Evolutionary conservation across 306 rosid species (phyloP).

Genomic region (Elaeagnus macrophylla): DNA sequence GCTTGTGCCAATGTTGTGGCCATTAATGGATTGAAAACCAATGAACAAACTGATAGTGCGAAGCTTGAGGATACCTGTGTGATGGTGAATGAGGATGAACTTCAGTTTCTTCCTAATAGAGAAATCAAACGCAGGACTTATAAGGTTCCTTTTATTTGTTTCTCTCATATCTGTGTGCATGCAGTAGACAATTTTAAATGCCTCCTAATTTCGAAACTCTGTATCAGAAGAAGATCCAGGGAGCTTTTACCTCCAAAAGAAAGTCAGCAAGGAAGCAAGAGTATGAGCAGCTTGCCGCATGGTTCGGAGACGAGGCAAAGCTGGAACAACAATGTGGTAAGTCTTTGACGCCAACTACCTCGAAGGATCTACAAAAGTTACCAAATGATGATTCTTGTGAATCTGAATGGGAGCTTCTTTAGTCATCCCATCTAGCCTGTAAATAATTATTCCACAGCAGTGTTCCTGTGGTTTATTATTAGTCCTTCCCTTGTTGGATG

Average conservation of each 20-base stretch:
- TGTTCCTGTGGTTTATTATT: constrained; percentile 5
- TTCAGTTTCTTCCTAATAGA: constrained; percentile 23
- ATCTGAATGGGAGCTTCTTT: constrained; percentile 84
- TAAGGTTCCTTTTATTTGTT: constrained; percentile 38
- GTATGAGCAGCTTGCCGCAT: constrained; percentile 62
- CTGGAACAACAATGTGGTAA: constrained; percentile 16
- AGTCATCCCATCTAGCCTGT: constrained; percentile 23
- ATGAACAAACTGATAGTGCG: background rate
- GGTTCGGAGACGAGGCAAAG: constrained; percentile 27
- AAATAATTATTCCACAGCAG: constrained; percentile 16
- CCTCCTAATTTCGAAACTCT: constrained; percentile 3
- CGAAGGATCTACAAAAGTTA: constrained; percentile 17
- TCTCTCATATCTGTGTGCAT: too few relatives aligned
- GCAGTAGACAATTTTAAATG: background rate
- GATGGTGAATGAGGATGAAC: constrained; percentile 49
- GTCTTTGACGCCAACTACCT: background rate
- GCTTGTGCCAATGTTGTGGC: constrained; percentile 15
- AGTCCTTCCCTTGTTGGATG: constrained; percentile 16
- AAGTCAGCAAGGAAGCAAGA: constrained; percentile 66
- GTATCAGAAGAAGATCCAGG: constrained; percentile 45
- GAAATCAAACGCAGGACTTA: constrained; percentile 24
- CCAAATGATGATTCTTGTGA: constrained; percentile 28
- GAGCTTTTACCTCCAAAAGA: constrained; percentile 45
- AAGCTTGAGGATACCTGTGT: constrained; percentile 68
- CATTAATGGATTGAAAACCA: too few relatives aligned